Base-by-base conservation (phyloP, 306 rosid genomes). In the Sicyos baderoa region DNA sequence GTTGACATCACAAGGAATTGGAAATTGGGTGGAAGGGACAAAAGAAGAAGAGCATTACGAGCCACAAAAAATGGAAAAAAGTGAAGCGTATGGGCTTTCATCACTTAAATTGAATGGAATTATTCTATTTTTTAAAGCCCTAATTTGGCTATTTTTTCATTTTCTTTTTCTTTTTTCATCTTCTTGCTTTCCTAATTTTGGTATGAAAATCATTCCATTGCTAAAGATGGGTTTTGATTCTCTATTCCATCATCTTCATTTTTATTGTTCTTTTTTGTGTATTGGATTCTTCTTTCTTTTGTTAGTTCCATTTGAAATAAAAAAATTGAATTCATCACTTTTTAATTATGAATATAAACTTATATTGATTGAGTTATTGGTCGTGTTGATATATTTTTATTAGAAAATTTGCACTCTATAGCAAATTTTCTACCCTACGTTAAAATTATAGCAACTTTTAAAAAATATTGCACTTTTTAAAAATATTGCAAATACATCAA, bases 91-190 rank as follows among this genome's bases (percentile, higher is more conserved):
- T 54, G 76, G 71, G 14, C 13, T 64, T 64, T 42, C 77, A 64
- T 64, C 64, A 35, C 55, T 6, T 7, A 32, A 29, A 29, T 60
- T 59, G 18, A 61, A 61, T 61, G 16, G 23, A 60, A 40, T 5
- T 61, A 71, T 48, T 54, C 78, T 76, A 37, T 75, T 74, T 32
- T 74, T 74, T 62, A 2, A 12, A 21, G 19, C 5, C 71, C 76
- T 59, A 53, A 52, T 68, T 74, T 68, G 51, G 44, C 32, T 13
- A 2, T 17, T 56, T 62, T 60, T 72, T 52, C 7, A 17, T 15
- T 9, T 3, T 25, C 3, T 25, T 25, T 50, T 57, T 42, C 54
- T 66, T 55, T 68, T 15, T 62, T 62, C 51, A 17, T 62, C 50
- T 32, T 40, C 3, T 35, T 62, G 18, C 18, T 64, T 35, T 64